Evolutionary conservation across 495 filamentous ascomycete genomes (phyloP).

Genomic region (Aspergillus nanangensis): DNA sequence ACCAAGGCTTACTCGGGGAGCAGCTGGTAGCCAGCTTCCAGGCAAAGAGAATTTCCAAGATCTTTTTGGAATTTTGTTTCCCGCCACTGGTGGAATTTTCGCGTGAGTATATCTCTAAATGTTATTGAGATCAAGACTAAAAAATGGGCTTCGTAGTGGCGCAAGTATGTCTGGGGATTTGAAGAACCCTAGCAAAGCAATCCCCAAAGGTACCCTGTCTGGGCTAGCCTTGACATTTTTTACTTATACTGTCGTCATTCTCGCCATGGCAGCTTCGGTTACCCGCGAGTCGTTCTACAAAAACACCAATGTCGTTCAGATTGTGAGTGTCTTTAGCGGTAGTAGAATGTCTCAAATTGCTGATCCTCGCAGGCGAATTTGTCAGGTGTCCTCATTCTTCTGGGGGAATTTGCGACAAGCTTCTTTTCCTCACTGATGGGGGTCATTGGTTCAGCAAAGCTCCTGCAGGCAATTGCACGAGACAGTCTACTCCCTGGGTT

Average conservation of each 20-base stretch:
- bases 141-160: conserved; percentile 53
- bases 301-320: conserved; percentile 74
- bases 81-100: conserved; percentile 73
- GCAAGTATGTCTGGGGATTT: conserved; percentile 89
- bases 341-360: neutral
- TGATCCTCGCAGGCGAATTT: conserved; percentile 51
- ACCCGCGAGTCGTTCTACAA: conserved; percentile 68
- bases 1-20: conserved; percentile 62
- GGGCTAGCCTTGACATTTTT: conserved; percentile 73
- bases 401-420: conserved; percentile 76
- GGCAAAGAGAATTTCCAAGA: conserved; percentile 74
- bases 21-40: conserved; percentile 60
- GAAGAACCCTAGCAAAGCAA: conserved; percentile 76
- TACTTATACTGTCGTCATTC: conserved; percentile 69
- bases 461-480: conserved; percentile 77
- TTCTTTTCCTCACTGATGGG: conserved; percentile 88
- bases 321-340: conserved; percentile 42
- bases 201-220: conserved; percentile 75
- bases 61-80: conserved; percentile 83
- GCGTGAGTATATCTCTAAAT: conserved; percentile 38
- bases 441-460: conserved; percentile 81
- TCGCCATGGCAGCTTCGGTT: conserved; percentile 76
- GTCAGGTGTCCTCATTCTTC: conserved; percentile 66
- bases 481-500: conserved; percentile 77
- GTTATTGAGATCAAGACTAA: too few species aligned